Evolutionary conservation across 371 early-diverging fungal genomes (phyloP).

Genomic region (Mortierella sp.): DNA sequence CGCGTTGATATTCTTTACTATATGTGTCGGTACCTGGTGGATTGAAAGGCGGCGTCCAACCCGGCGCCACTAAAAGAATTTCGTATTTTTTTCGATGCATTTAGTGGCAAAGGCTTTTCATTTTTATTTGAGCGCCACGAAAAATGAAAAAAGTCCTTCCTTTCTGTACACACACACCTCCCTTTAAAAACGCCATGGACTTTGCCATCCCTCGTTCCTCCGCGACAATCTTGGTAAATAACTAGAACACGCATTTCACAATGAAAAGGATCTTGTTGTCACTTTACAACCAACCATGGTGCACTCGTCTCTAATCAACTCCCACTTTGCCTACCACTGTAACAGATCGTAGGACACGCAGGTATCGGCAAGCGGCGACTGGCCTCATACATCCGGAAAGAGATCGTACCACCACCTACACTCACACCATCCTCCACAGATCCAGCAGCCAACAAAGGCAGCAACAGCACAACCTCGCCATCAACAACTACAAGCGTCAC

Average conservation of each 20-base stretch:
- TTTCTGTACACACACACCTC: not conserved
- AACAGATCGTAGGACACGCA: constrained; percentile 51
- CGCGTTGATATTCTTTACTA: not conserved
- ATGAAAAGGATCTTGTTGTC: not conserved
- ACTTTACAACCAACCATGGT: not conserved
- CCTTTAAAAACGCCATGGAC: constrained; percentile 23
- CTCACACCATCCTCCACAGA: not conserved
- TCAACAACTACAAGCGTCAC: not conserved
- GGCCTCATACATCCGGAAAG: constrained; percentile 41
- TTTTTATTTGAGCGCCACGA: not conserved
- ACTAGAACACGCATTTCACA: not conserved
- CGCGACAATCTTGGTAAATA: constrained; percentile 39
- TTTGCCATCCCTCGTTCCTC: constrained; percentile 41
- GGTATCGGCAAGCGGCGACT: constrained; percentile 52
- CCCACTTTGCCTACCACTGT: no score
- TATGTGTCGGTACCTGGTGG: no score
- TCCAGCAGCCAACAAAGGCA: not conserved
- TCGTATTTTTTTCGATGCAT: not conserved
- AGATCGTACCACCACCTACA: constrained; percentile 5
- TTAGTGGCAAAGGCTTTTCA: not conserved
- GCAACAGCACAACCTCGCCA: not conserved
- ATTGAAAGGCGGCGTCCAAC: no score
- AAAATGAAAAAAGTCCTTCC: not conserved
- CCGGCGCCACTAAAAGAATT: no score
- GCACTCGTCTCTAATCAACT: not conserved